Base-by-base conservation (phyloP, 257 asterid genomes). In the Nicotiana sylvestris region DNA sequence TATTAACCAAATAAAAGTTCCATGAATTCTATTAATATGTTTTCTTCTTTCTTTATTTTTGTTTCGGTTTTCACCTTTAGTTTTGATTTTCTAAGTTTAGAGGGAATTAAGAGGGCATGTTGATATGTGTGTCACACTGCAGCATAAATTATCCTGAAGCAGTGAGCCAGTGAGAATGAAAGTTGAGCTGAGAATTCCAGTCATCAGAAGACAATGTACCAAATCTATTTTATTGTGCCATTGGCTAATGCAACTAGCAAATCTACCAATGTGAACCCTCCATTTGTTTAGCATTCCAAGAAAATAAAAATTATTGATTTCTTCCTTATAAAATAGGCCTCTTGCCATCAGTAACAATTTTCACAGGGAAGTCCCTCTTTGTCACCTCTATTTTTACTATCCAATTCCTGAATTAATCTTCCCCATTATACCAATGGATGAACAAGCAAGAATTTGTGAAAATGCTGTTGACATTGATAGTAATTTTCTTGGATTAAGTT, bases 221-320 rank as follows among this genome's bases (percentile, higher is more conserved):
- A 37, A 74, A 74, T 74, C 12, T 43, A 43, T 66, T 32, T 15
- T 15, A 32, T 3, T 17, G 17, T 12, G 37, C 58, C 49, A 72
- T 72, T 72, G 78, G 43, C 43, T 74, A 74, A 49, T 27, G 62
- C 80, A 74, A 7, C 18, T 55, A 56, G 69, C 27, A 12, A 65
- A 66, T 51, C 80, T 49, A 58, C 76, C 61, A 70, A 81, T 81
- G 27, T 25, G 53, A 56, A 83, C 68, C 30, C 51, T 66, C 84
- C 81, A 29, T 82, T 66, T 82, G 61, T 86, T 89, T 82, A 86
- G 90, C 90, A 90, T 84, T 85, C 86, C 91, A 87, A 88, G 82
- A 76, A 82, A 56, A 80, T 46, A 35, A 56, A 13, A 39, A 70
- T 39, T 33, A 69, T 76, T 30, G 46, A 12, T 53, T 82, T 46